phyloP scores from a whole-genome alignment of 2,329 filamentous ascomycete species.

The Xylariaceae sp. region DNA sequence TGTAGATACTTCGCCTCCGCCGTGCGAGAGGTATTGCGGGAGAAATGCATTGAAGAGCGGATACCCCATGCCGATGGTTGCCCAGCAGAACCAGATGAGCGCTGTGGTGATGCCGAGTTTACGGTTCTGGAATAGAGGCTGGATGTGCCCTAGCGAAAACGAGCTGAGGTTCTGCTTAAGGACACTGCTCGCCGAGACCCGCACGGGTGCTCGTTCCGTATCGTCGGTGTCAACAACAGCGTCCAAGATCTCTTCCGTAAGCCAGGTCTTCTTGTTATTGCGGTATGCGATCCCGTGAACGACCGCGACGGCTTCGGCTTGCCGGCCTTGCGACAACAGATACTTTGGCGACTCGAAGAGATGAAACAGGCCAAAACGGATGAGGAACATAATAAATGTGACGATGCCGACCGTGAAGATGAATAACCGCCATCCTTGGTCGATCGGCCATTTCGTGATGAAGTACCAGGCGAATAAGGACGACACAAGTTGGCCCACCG shows the following conservation, averaged over 20 bases:
- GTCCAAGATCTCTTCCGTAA: slow-evolving; percentile 73
- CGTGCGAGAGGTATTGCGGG: slow-evolving; percentile 80
- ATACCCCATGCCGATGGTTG: slow-evolving; percentile 84
- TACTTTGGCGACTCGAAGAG: slow-evolving; percentile 88
- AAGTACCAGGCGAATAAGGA: slow-evolving; percentile 78
- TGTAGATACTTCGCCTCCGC: slow-evolving; percentile 49
- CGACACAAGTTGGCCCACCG: slow-evolving; percentile 77
- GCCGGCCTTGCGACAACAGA: slow-evolving; percentile 75
- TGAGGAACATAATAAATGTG: slow-evolving; percentile 78
- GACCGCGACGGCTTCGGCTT: slow-evolving; percentile 79
- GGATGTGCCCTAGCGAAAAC: slow-evolving; percentile 72
- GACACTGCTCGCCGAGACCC: slow-evolving; percentile 48
- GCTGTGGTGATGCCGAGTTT: slow-evolving; percentile 58
- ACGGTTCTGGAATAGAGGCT: slow-evolving; percentile 66
- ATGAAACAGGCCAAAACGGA: slow-evolving; percentile 81
- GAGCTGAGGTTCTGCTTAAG: slow-evolving; percentile 66
- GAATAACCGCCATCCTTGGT: slow-evolving; percentile 80
- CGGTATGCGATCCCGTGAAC: slow-evolving; percentile 79
- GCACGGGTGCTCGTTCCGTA: slow-evolving; percentile 26
- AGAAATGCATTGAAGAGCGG: slow-evolving; percentile 90
- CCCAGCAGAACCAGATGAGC: slow-evolving; percentile 81
- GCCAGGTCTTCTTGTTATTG: slow-evolving; percentile 74
- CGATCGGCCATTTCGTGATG: slow-evolving; percentile 70
- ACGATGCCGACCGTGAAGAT: slow-evolving; percentile 72
- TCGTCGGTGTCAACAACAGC: slow-evolving; percentile 56